These are phyloP conservation scores for Lizanozyma gosingica DNA, from an alignment of 1,139 yeast species.

Conservation along the genomic window DNA sequence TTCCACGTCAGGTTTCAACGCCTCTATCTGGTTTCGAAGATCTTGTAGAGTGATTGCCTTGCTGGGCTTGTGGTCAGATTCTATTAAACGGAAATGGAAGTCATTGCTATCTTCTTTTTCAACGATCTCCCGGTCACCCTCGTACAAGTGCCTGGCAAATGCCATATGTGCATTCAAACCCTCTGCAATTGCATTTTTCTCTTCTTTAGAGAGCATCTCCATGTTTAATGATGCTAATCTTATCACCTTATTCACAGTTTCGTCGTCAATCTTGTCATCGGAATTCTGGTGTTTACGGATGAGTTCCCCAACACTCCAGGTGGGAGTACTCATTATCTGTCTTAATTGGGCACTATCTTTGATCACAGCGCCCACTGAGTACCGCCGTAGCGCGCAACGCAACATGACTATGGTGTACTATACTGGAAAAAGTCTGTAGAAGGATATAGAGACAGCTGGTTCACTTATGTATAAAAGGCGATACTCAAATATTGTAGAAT, in stretches of 20 bases:
- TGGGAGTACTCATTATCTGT: constrained; percentile 8
- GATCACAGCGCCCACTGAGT: background rate
- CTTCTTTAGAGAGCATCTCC: constrained; percentile 10
- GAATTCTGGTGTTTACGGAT: constrained; percentile 3
- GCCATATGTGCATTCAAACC: constrained; percentile 28
- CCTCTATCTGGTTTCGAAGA: constrained; percentile 15
- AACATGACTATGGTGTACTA: too few relatives aligned
- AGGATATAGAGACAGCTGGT: too few relatives aligned
- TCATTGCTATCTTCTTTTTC: constrained; percentile 13
- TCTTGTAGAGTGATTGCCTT: constrained; percentile 16
- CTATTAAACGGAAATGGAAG: constrained; percentile 24
- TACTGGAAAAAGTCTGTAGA: too few relatives aligned
- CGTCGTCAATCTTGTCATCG: constrained; percentile 4
- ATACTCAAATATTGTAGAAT: too few relatives aligned
- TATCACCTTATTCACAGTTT: constrained; percentile 20
- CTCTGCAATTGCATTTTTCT: constrained; percentile 12
- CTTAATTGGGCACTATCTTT: background rate
- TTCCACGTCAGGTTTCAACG: constrained; percentile 9
- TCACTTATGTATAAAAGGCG: too few relatives aligned
- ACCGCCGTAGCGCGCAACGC: background rate
- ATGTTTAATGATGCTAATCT: constrained; percentile 25
- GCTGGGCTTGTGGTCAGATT: constrained; percentile 22
- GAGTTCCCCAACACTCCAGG: constrained; percentile 20
- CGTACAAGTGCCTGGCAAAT: constrained; percentile 25
- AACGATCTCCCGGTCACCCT: constrained; percentile 8